Evolutionary conservation across 1,284 basidiomycete genomes (phyloP).

Genomic region (Leccinum subspadiceum): DNA sequence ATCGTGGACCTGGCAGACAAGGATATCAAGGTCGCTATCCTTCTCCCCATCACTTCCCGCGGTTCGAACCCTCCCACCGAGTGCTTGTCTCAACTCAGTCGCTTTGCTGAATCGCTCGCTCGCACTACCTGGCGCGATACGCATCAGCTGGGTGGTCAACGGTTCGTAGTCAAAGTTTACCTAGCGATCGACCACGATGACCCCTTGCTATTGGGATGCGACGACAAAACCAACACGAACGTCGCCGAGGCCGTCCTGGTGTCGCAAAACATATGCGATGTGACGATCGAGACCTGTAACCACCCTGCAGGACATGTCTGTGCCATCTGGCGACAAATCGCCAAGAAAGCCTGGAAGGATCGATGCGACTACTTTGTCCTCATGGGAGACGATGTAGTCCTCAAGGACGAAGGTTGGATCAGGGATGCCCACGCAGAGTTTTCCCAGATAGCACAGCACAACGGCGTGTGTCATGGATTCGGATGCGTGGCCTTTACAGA

Average conservation of each 20-base stretch:
- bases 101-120: conserved; percentile 44
- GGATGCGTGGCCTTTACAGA: conserved; percentile 61
- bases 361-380: conserved; percentile 51
- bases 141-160: conserved; percentile 30
- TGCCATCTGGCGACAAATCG: conserved; percentile 51
- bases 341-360: conserved; percentile 47
- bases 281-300: conserved; percentile 38
- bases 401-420: conserved; percentile 55
- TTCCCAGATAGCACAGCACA: conserved; percentile 29
- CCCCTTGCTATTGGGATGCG: conserved; percentile 33
- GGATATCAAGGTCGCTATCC: conserved; percentile 46
- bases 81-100: conserved; percentile 42
- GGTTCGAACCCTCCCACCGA: conserved; percentile 33
- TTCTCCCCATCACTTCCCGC: conserved; percentile 58
- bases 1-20: conserved; percentile 39
- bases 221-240: conserved; percentile 24
- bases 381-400: conserved; percentile 54
- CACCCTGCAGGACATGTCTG: conserved; percentile 50
- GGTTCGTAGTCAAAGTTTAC: conserved; percentile 45
- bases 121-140: conserved; percentile 49
- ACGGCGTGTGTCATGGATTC: conserved; percentile 43
- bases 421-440: conserved; percentile 41
- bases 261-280: conserved; percentile 36
- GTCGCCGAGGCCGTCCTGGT: conserved; percentile 39
- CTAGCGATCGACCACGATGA: conserved; percentile 55